Conservation (phyloP, 352 stramenopile genomes). For the Pythium myriotylum region DNA sequence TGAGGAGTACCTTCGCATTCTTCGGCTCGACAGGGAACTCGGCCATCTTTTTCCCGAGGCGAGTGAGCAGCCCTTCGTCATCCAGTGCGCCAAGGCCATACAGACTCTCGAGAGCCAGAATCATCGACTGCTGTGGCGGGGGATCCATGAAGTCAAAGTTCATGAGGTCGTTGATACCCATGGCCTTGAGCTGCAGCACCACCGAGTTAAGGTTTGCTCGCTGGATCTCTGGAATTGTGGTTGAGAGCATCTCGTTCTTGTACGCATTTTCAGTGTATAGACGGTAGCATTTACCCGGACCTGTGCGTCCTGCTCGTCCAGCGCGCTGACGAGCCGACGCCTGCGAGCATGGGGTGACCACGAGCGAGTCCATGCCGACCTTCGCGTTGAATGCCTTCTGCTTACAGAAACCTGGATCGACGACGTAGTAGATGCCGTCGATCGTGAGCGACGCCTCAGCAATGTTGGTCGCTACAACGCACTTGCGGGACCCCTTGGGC, state of each 20-base stretch:
- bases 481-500: conserved; percentile 95
- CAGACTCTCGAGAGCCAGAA: conserved; percentile 97
- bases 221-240: conserved; percentile 99
- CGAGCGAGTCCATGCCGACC: conserved; percentile 99
- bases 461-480: conserved; percentile 99
- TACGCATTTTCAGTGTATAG: conserved; percentile 99
- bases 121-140: conserved; percentile 95
- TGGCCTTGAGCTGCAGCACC: conserved; percentile 99
- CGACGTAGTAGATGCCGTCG: conserved; percentile 96
- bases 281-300: conserved; percentile 99
- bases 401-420: conserved; percentile 97
- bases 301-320: conserved; percentile 97
- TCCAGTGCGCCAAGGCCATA: conserved; percentile 97
- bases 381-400: conserved; percentile 99
- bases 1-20: conserved; percentile 98
- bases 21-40: conserved; percentile 99
- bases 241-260: conserved; percentile 97
- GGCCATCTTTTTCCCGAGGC: conserved; percentile 98
- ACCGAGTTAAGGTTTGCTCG: conserved; percentile 98
- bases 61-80: conserved; percentile 93
- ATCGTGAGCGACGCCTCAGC: conserved; percentile 99
- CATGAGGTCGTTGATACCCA: conserved; percentile 99
- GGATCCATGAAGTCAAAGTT: conserved; percentile 99
- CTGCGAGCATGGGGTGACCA: conserved; percentile 98
- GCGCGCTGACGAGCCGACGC: conserved; percentile 97